A percentile compares a stretch with the other conserved stretches of the same genome.
These are phyloP conservation scores for Myxozyma udenii DNA, from an alignment of 805 yeast genomes.

Conservation along the genomic window DNA sequence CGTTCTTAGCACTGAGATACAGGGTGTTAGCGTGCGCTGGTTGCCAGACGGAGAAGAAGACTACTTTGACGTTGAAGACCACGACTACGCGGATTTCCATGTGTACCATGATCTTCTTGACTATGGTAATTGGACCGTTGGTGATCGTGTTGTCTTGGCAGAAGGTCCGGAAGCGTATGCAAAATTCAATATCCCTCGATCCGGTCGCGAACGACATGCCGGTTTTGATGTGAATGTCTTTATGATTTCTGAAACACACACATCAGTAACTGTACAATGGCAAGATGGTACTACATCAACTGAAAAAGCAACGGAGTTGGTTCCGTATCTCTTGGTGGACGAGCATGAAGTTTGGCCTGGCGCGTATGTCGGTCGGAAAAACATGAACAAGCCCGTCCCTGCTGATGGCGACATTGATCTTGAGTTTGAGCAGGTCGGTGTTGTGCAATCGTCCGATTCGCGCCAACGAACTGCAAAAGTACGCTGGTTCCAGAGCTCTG, in stretches of 20 bases:
- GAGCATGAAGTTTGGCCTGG: constrained; percentile 31
- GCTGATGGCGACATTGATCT: constrained; percentile 8
- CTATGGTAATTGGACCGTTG: constrained; percentile 24
- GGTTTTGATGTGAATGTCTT: constrained; percentile 27
- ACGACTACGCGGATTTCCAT: constrained; percentile 6
- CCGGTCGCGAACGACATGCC: constrained; percentile 22
- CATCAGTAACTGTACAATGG: constrained; percentile 23
- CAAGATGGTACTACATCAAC: constrained; percentile 18
- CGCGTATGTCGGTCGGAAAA: constrained; percentile 22
- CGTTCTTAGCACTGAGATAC: constrained; percentile 19
- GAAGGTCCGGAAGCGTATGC: constrained; percentile 10
- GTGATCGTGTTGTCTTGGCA: constrained; percentile 26
- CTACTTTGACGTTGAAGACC: constrained; percentile 12
- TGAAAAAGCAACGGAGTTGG: constrained; percentile 14
- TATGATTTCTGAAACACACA: constrained; percentile 17
- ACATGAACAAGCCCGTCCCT: constrained; percentile 1
- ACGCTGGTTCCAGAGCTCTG: constrained; percentile 24
- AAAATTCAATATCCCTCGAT: constrained; percentile 8
- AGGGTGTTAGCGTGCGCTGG: constrained; percentile 20
- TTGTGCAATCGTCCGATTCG: constrained; percentile 24
- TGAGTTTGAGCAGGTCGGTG: constrained; percentile 26
- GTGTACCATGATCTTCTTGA: constrained; percentile 20
- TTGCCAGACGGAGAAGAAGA: constrained; percentile 16
- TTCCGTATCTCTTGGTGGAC: constrained; percentile 23
- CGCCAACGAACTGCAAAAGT: constrained; percentile 22